These are phyloP conservation scores for Monsonia emarginata DNA, from an alignment of 441 rosid species.

Conservation along the genomic window DNA sequence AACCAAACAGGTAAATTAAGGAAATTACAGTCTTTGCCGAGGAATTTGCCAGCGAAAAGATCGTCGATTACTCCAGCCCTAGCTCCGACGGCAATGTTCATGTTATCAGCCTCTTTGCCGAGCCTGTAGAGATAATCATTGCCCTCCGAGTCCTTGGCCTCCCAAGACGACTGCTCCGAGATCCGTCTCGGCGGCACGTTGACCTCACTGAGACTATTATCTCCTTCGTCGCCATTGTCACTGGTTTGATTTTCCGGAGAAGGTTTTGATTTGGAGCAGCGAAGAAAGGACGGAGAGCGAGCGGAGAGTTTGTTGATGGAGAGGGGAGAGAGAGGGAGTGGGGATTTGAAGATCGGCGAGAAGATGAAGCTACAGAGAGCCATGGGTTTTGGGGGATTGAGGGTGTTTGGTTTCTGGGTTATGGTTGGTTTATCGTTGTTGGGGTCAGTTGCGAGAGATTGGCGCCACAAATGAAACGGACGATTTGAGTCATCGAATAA, in stretches of 20 bases:
- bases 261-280: slow-evolving; percentile 29
- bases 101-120: slow-evolving; percentile 72
- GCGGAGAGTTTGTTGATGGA: slow-evolving; percentile 17
- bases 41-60: slow-evolving; percentile 70
- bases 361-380: slow-evolving; percentile 20
- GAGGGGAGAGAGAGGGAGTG: slow-evolving; percentile 9
- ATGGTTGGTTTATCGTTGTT: slow-evolving; percentile 1
- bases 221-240: slow-evolving; percentile 10
- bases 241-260: background rate
- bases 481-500: background rate
- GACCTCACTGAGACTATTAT: slow-evolving; percentile 15
- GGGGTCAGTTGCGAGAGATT: background rate
- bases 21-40: slow-evolving; percentile 63
- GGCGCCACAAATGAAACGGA: slow-evolving; percentile 4
- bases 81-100: slow-evolving; percentile 83
- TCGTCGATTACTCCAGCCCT: slow-evolving; percentile 66
- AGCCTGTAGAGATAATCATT: slow-evolving; percentile 71
- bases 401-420: background rate
- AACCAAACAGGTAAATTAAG: background rate
- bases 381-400: slow-evolving; percentile 16
- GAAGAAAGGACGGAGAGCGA: slow-evolving; percentile 18
- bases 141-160: slow-evolving; percentile 71
- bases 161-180: slow-evolving; percentile 87
- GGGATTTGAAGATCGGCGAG: background rate
- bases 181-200: slow-evolving; percentile 25